Percentiles rank a stretch among this genome's conserved stretches.
Conservation (phyloP, 345 rosid species). For the Syzygium oleosum region DNA sequence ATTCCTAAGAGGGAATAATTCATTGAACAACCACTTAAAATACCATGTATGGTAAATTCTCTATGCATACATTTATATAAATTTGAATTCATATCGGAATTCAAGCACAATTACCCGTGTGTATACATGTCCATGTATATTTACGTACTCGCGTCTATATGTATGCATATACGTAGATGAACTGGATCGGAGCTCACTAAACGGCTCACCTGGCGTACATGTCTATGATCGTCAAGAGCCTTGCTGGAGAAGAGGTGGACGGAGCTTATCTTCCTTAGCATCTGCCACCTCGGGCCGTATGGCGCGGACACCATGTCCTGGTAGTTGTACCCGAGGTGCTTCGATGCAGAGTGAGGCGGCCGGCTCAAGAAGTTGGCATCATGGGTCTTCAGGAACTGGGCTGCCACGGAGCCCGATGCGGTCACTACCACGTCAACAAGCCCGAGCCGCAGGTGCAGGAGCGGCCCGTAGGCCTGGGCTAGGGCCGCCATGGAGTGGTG, state of each 20-base stretch:
- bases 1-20: accelerated
- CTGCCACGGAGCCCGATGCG: constrained; percentile 71
- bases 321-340: constrained; percentile 69
- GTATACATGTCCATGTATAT: no score
- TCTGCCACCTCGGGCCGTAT: constrained; percentile 78
- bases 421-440: constrained; percentile 69
- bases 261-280: constrained; percentile 72
- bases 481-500: constrained; percentile 56
- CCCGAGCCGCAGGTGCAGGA: constrained; percentile 72
- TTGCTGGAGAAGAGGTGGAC: constrained; percentile 85
- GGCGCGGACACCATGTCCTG: constrained; percentile 93
- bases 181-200: neutral
- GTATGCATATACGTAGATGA: neutral
- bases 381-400: constrained; percentile 66
- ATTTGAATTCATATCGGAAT: neutral
- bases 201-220: constrained; percentile 61
- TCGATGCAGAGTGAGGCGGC: constrained; percentile 83
- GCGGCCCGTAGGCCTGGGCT: constrained; percentile 60
- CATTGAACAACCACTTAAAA: neutral
- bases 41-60: neutral
- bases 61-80: neutral
- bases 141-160: neutral
- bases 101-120: neutral
- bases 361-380: constrained; percentile 85
- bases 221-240: constrained; percentile 72